These are phyloP conservation scores for Favolaschia claudopus DNA, from an alignment of 768 basidiomycete genomes.

Conservation along the genomic window DNA sequence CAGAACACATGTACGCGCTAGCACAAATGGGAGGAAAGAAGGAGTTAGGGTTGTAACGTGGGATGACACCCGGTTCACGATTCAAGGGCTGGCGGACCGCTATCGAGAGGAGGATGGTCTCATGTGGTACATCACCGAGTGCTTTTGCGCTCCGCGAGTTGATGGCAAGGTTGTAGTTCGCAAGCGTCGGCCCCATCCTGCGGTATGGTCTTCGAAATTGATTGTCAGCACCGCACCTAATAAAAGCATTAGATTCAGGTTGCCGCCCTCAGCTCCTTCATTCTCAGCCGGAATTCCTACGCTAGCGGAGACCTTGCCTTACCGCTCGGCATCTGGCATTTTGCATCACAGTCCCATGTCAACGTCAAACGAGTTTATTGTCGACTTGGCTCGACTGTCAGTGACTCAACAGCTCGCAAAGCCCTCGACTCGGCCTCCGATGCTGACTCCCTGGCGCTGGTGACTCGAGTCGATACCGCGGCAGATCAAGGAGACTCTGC, in stretches of 20 bases:
- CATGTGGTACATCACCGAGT: background rate
- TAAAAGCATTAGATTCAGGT: background rate
- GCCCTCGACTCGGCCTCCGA: background rate
- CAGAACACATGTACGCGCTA: background rate
- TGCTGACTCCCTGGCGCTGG: no score
- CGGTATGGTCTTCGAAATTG: background rate
- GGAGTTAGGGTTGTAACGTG: no score
- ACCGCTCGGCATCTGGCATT: background rate
- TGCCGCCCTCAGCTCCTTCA: background rate
- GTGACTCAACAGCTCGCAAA: background rate
- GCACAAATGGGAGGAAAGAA: background rate
- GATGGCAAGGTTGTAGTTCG: no score
- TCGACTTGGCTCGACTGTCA: background rate
- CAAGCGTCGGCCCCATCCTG: conserved; percentile 1
- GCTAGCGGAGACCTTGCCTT: background rate
- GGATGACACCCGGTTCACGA: no score
- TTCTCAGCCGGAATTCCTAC: background rate
- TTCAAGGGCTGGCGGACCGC: background rate
- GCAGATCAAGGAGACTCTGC: no score
- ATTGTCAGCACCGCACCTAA: background rate
- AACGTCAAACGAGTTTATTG: background rate
- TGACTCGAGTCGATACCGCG: no score
- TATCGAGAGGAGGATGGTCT: background rate
- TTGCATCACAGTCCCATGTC: no score
- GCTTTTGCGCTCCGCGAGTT: no score